Conservation (phyloP, 176 grass and related monocot genomes). For the Cenchrus fungigraminus region DNA sequence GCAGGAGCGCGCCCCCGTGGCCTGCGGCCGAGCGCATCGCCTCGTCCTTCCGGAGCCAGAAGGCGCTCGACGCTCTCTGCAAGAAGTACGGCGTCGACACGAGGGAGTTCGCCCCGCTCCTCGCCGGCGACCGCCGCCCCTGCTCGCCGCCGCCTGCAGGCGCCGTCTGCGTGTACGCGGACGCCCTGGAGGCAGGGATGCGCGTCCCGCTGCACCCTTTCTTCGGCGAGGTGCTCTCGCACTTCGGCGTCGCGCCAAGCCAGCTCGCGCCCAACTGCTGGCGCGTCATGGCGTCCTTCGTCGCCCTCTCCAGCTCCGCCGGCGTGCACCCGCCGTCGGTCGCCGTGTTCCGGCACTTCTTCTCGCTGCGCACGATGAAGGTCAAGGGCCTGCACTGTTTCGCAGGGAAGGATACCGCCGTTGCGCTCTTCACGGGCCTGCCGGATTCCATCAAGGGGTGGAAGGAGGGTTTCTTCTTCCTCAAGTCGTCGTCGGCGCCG, state of each 20-base stretch:
- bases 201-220: conserved; percentile 15
- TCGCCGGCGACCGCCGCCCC: background rate
- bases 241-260: conserved; percentile 29
- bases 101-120: background rate
- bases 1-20: background rate
- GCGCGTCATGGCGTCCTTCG: conserved; percentile 36
- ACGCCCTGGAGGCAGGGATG: conserved; percentile 14
- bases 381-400: background rate
- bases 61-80: background rate
- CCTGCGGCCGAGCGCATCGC: background rate
- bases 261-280: conserved; percentile 40
- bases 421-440: background rate
- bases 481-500: background rate
- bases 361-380: background rate
- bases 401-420: background rate
- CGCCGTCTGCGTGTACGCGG: background rate
- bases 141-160: background rate
- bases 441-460: background rate
- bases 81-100: conserved; percentile 7
- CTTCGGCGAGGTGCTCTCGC: background rate
- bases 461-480: conserved; percentile 25
- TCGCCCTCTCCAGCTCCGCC: background rate
- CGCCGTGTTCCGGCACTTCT: conserved; percentile 20
- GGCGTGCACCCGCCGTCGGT: background rate
- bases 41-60: background rate